Percentiles rank a stretch among this genome's conserved stretches.
Evolutionary conservation across 768 basidiomycete species (phyloP).

Genomic region (Pseudohyphozyma bogoriensis): DNA sequence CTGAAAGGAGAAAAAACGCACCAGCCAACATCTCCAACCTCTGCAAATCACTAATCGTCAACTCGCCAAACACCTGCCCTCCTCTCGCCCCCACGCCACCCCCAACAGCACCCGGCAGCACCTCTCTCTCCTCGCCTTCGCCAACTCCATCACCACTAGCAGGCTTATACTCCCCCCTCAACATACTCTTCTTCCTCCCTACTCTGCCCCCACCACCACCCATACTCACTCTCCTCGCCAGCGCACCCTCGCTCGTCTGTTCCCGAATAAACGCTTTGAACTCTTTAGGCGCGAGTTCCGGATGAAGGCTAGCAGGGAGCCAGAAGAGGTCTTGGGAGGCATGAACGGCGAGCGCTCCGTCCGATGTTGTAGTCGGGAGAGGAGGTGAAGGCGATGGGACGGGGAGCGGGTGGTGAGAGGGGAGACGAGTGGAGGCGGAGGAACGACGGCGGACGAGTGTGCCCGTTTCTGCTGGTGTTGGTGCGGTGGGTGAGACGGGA

Average conservation of each 20-base stretch:
- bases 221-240: slow-evolving; percentile 38
- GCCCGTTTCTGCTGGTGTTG: slow-evolving; percentile 27
- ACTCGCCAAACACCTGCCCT: slow-evolving; percentile 72
- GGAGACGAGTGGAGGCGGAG: slow-evolving; percentile 1
- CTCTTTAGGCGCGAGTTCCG: slow-evolving; percentile 93
- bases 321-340: slow-evolving; percentile 92
- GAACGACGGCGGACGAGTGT: slow-evolving; percentile 20
- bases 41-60: slow-evolving; percentile 90
- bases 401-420: slow-evolving; percentile 20
- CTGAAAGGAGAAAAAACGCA: background rate
- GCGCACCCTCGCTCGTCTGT: slow-evolving; percentile 48
- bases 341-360: slow-evolving; percentile 46
- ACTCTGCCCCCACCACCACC: slow-evolving; percentile 47
- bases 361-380: slow-evolving; percentile 1
- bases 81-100: slow-evolving; percentile 56
- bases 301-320: slow-evolving; percentile 93
- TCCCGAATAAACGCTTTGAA: slow-evolving; percentile 92
- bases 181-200: slow-evolving; percentile 78
- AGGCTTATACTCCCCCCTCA: slow-evolving; percentile 85
- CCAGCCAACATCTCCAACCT: slow-evolving; percentile 70
- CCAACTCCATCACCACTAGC: slow-evolving; percentile 64
- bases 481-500: slow-evolving; percentile 29
- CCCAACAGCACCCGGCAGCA: background rate
- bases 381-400: background rate
- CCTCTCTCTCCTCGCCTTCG: slow-evolving; percentile 37